Evolutionary conservation across 352 stramenopile species (phyloP).

Genomic region (Phytopythium kandeliae): DNA sequence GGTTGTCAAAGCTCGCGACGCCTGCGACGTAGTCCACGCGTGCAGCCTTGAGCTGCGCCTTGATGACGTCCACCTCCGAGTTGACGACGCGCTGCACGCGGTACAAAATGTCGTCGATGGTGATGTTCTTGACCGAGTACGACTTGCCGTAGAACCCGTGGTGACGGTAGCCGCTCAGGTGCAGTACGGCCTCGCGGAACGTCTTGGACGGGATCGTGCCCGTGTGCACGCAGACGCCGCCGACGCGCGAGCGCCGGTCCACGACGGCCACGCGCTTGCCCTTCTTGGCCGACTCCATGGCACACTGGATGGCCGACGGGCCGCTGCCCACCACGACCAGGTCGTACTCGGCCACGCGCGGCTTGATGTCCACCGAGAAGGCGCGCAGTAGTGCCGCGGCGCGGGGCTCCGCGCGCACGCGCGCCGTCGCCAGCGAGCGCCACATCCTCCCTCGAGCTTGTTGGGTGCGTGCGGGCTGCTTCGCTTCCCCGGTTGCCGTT

Average conservation of each 20-base stretch:
- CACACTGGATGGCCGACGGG: constrained; percentile 81
- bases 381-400: background rate
- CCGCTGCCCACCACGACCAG: constrained; percentile 87
- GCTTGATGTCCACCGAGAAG: constrained; percentile 19
- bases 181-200: constrained; percentile 87
- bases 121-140: constrained; percentile 80
- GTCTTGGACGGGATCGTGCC: constrained; percentile 87
- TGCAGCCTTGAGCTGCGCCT: constrained; percentile 69
- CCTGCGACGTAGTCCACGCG: constrained; percentile 69
- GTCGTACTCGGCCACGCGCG: constrained; percentile 58
- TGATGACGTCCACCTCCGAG: constrained; percentile 80
- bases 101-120: constrained; percentile 78
- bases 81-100: constrained; percentile 74
- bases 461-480: no score
- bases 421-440: background rate
- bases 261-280: constrained; percentile 76
- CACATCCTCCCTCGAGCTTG: background rate
- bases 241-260: constrained; percentile 55
- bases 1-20: constrained; percentile 63
- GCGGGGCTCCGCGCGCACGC: constrained; percentile 1
- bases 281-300: constrained; percentile 79
- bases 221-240: constrained; percentile 82
- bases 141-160: constrained; percentile 86
- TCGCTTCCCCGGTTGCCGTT: no score
- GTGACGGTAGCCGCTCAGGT: constrained; percentile 88